Base-by-base conservation (phyloP, 768 basidiomycete species). In the Tulasnella sp. region DNA sequence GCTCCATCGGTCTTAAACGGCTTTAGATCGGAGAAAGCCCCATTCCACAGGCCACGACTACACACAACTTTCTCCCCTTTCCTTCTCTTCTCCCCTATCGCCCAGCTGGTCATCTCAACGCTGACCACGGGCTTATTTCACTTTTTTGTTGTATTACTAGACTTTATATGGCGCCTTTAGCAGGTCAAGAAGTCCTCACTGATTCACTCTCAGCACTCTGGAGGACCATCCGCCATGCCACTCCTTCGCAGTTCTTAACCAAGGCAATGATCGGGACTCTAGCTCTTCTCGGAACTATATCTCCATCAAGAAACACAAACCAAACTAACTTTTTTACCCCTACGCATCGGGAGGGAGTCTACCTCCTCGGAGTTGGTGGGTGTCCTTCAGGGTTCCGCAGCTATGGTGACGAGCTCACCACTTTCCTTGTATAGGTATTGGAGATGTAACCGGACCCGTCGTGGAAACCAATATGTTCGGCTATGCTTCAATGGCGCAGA, bases 401-500 rank as follows among this genome's bases (percentile, higher is more conserved):
- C 74, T 37, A 16, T 16, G 24, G 5, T 75, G 22, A n/a, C 24
- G 40, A 37, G 54, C 54, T 54, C 24, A 54, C 5, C 54, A 22
- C 24, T 34, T 37, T 24, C n/a, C 7, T 18, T 0, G 12, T 78
- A 14, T 54, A 80, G 92, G 92, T 37, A 91, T 90, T 82, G 93
- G 89, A 28, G 94, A 94, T 83, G 89, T 94, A 81, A 94, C 93
- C 81, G 92, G 93, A 31, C 92, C 93, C 4, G 90, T 94, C 24
- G 93, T 94, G 8, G 93, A 95, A 87, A 94, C 93, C 24, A 94
- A 93, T 82, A 93, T 94, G 91, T 93, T 94, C 93, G 93, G 94
- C 11, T 94, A 94, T 84, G 93, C 93, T 4, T 88, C 86, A 1
- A 83, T 91, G 11, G 83, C 87, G 0, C 94, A 95, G 84, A 91